Conservation (phyloP, 805 yeast species). For the Lipomyces oligophaga region DNA sequence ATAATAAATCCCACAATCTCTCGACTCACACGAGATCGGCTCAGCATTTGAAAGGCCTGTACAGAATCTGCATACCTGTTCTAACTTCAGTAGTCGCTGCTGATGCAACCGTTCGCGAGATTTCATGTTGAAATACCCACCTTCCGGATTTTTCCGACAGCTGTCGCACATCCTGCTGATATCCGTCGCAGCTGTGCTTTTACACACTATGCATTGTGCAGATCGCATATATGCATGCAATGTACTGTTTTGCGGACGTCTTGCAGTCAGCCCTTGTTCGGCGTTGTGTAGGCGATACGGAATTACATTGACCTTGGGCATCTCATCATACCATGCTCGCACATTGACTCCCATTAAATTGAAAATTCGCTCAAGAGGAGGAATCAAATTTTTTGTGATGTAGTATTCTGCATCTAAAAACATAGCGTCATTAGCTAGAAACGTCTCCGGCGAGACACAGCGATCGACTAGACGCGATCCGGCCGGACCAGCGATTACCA, state of each 20-base stretch:
- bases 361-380: slow-evolving; percentile 84
- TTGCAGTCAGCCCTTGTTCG: neutral
- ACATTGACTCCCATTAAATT: slow-evolving; percentile 79
- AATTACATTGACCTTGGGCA: slow-evolving; percentile 48
- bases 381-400: slow-evolving; percentile 75
- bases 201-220: slow-evolving; percentile 21
- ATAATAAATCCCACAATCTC: slow-evolving; percentile 63
- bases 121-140: slow-evolving; percentile 20
- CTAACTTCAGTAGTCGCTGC: slow-evolving; percentile 23
- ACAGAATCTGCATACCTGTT: slow-evolving; percentile 35
- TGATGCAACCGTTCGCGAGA: slow-evolving; percentile 24
- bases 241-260: slow-evolving; percentile 2
- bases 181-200: slow-evolving; percentile 4
- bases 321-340: slow-evolving; percentile 65
- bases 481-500: slow-evolving; percentile 60
- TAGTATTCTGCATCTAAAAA: slow-evolving; percentile 80
- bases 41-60: slow-evolving; percentile 35
- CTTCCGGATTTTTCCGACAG: slow-evolving; percentile 14
- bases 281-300: slow-evolving; percentile 1
- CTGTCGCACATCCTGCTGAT: slow-evolving; percentile 23
- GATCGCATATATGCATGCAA: slow-evolving; percentile 23
- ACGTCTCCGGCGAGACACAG: slow-evolving; percentile 73
- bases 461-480: slow-evolving; percentile 67
- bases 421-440: slow-evolving; percentile 43
- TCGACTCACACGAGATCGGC: slow-evolving; percentile 49